Evolutionary conservation across 257 asterid species (phyloP).

Genomic region (Solanum clarkiae): DNA sequence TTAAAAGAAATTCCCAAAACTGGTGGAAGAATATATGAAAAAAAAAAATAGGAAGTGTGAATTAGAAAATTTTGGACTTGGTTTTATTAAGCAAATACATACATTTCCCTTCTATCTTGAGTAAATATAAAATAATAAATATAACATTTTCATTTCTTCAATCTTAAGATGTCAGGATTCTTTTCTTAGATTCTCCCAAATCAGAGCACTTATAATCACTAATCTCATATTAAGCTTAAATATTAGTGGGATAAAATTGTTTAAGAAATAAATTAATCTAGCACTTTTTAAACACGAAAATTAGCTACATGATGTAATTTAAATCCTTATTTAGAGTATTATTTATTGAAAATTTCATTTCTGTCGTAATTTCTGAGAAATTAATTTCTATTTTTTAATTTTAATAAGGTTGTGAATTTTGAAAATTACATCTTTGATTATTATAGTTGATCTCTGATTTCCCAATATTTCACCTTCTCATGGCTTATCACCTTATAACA

Average conservation of each 20-base stretch:
- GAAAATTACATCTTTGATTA: not conserved
- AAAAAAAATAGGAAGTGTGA: not conserved
- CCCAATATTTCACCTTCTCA: too few species aligned
- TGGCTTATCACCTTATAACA: too few species aligned
- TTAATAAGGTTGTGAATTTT: not conserved
- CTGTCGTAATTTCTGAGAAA: too few species aligned
- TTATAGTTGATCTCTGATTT: too few species aligned
- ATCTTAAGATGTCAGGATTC: slow-evolving; percentile 3
- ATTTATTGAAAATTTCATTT: not conserved
- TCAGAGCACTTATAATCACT: not conserved
- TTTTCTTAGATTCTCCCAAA: not conserved
- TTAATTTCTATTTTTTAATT: too few species aligned
- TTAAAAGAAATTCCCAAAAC: not conserved
- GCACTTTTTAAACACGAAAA: not conserved
- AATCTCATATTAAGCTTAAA: not conserved
- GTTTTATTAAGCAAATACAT: not conserved
- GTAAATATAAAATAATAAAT: not conserved
- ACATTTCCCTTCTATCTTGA: not conserved
- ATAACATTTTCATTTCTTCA: slow-evolving; percentile 1
- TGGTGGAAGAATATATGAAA: not conserved
- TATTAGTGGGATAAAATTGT: not conserved
- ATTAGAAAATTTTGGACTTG: not conserved
- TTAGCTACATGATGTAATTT: not conserved
- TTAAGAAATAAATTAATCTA: not conserved
- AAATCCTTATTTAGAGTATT: not conserved